Evolutionary conservation across 192 early-diverging fungal species (phyloP).

Genomic region (Entophlyctis luteolus): DNA sequence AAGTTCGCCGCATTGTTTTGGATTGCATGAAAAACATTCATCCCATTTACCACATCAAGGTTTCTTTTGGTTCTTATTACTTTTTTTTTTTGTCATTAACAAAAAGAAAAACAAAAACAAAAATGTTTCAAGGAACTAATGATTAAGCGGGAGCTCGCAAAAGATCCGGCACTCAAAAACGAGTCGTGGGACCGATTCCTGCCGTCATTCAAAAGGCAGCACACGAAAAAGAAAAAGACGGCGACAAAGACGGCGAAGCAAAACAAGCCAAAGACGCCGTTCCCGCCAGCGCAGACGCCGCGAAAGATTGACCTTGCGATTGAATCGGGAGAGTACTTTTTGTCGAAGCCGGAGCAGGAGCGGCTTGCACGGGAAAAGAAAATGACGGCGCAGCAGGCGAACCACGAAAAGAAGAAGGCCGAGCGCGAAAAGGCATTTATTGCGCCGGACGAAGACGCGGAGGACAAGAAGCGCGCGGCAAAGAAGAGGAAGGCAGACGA

Average conservation of each 20-base stretch:
- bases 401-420: conserved; percentile 59
- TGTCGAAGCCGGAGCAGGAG: conserved; percentile 46
- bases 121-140: conserved; percentile 73
- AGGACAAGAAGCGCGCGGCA: background rate
- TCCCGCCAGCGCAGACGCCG: conserved; percentile 81
- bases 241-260: conserved; percentile 66
- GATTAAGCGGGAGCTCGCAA: conserved; percentile 96
- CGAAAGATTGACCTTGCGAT: conserved; percentile 88
- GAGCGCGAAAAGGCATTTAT: conserved; percentile 74
- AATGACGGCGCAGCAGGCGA: conserved; percentile 68
- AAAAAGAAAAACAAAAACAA: too few relatives aligned
- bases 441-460: conserved; percentile 11
- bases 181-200: conserved; percentile 98
- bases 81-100: too few relatives aligned
- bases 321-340: conserved; percentile 94
- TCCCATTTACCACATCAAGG: conserved; percentile 98
- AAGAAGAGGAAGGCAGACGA: background rate
- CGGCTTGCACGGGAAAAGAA: conserved; percentile 59
- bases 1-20: conserved; percentile 81
- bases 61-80: conserved; percentile 29
- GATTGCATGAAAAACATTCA: conserved; percentile 99
- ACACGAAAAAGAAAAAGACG: conserved; percentile 74
- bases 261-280: conserved; percentile 84
- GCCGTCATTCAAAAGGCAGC: conserved; percentile 93
- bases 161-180: conserved; percentile 87